A percentile compares a stretch with the other conserved stretches of the same genome.
These are phyloP conservation scores for Tuber microsphaerosporum DNA, from an alignment of 495 filamentous ascomycete species.

Conservation along the genomic window DNA sequence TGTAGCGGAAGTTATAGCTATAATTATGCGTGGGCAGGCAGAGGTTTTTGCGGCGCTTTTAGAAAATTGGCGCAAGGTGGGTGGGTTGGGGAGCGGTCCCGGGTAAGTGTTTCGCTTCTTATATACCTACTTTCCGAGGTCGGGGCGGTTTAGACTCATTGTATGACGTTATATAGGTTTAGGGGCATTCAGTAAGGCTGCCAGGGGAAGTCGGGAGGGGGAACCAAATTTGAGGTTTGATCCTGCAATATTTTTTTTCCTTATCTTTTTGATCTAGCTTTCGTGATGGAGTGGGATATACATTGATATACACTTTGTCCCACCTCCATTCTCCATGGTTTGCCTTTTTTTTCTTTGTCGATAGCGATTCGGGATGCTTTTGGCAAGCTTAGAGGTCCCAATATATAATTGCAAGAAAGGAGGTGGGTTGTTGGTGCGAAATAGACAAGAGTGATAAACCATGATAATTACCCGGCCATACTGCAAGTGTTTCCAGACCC, in stretches of 20 bases:
- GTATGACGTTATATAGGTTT: not conserved
- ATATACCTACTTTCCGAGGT: not conserved
- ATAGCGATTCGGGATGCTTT: not conserved
- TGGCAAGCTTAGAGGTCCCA: not conserved
- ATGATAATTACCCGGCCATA: not conserved
- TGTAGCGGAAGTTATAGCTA: no score
- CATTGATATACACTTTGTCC: not conserved
- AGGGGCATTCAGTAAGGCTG: not conserved
- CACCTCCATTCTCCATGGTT: not conserved
- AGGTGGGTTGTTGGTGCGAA: not conserved
- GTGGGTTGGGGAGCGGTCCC: not conserved
- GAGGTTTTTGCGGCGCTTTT: not conserved
- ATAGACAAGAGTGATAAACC: not conserved
- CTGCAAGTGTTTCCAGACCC: not conserved
- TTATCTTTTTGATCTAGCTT: not conserved
- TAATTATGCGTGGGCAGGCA: not conserved
- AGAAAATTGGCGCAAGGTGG: not conserved
- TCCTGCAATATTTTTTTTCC: no score
- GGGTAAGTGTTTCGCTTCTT: not conserved
- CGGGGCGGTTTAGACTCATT: not conserved
- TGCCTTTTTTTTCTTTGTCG: not conserved
- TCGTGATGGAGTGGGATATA: not conserved
- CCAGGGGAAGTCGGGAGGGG: no score
- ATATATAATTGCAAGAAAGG: not conserved
- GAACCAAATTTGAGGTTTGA: no score